Base-by-base conservation (phyloP, 192 early-diverging fungal species). In the Lobosporangium transversale region DNA sequence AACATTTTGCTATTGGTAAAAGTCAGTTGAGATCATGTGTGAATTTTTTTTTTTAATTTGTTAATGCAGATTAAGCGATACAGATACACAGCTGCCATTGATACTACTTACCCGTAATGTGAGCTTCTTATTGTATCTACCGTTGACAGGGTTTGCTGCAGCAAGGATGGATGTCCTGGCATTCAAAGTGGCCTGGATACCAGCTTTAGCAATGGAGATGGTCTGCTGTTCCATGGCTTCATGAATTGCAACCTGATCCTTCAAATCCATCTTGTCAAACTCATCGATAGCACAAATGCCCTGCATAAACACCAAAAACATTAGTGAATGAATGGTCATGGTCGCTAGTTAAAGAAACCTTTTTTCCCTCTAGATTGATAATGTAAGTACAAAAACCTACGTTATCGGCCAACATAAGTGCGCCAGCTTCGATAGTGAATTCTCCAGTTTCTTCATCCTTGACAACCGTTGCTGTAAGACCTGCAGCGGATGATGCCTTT, bases 181-280 rank as follows among this genome's bases (percentile, higher is more conserved):
- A 76, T 96, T 98, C 52, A 98, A 83, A 30, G 93, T 94, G 31
- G 95, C 94, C 64, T 98, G 96, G 68, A 97, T 96, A 43, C 96
- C 95, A 33, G 96, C 96, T 78, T 98, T 98, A 49, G 96, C 93
- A 66, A 98, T 97, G 14, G 90, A 90, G 57, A 97, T 99, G 9
- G 96, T 99, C 80, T 99, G 97, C 84, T 99, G 97, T 81, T 98
- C 96, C 97, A 99, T 99, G 11, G 96, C 97, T 83, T 99, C 97
- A 88, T 99, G 97, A 84, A 99, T 99, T 29, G 97, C 95, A n/a
- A 98, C 95, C 79, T 97, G 96, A 83, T 99, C 97, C 44, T 83
- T 84, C 10, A 95, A 67, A 47, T 97, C 94, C 97, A 99, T 99
- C 84, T 99, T 99, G 79, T 98, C 96, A 81, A 98, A 98, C 78